Conservation (phyloP, 2,329 filamentous ascomycete species). For the Scleromitrula shiraiana region DNA sequence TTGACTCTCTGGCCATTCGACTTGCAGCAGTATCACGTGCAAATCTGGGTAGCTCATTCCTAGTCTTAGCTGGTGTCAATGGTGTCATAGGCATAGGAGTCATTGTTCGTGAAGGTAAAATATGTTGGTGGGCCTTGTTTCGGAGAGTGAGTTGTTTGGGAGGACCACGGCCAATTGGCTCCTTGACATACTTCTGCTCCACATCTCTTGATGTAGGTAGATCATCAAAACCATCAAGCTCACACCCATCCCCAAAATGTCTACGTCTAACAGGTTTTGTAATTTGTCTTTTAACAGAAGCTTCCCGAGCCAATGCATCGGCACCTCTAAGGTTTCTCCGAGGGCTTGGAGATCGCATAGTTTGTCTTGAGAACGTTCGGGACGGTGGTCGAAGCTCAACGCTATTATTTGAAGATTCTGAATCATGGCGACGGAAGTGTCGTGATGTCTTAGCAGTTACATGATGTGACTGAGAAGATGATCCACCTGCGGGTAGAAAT, state of each 20-base stretch:
- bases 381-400: slow-evolving; percentile 51
- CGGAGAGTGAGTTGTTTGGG: slow-evolving; percentile 52
- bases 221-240: slow-evolving; percentile 91
- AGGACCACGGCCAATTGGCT: slow-evolving; percentile 61
- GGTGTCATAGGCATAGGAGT: slow-evolving; percentile 52
- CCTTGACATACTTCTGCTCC: slow-evolving; percentile 77
- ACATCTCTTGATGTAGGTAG: slow-evolving; percentile 76
- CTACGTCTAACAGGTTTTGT: slow-evolving; percentile 62
- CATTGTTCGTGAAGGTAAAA: slow-evolving; percentile 44
- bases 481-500: slow-evolving; percentile 71
- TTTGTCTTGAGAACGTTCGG: slow-evolving; percentile 48
- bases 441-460: slow-evolving; percentile 62
- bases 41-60: slow-evolving; percentile 51
- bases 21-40: slow-evolving; percentile 59
- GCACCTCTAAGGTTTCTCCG: slow-evolving; percentile 38
- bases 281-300: slow-evolving; percentile 58
- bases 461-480: slow-evolving; percentile 70
- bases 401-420: slow-evolving; percentile 57
- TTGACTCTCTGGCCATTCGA: slow-evolving; percentile 55
- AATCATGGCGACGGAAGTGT: slow-evolving; percentile 72
- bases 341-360: slow-evolving; percentile 50
- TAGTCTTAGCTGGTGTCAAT: slow-evolving; percentile 32
- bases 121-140: slow-evolving; percentile 48
- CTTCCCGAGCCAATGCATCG: slow-evolving; percentile 32
- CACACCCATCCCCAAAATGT: slow-evolving; percentile 85